Evolutionary conservation across 805 yeast species (phyloP).

Genomic region (Myxozyma sirexii): DNA sequence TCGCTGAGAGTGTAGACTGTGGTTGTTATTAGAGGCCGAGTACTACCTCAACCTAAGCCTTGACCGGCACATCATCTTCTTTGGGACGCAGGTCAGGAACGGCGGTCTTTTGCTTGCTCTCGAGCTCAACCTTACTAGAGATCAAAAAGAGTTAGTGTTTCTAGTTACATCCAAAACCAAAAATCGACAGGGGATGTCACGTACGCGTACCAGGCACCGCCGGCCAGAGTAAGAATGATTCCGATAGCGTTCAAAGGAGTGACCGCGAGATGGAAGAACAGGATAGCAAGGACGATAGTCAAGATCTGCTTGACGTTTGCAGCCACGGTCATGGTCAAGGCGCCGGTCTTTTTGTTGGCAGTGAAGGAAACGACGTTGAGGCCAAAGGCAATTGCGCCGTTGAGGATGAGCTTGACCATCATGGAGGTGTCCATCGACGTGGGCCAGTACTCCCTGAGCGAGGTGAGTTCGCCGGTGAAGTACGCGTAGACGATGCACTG

Average conservation of each 20-base stretch:
- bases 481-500: conserved; percentile 38
- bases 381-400: conserved; percentile 39
- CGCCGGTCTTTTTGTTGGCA: conserved; percentile 41
- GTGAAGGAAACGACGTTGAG: conserved; percentile 39
- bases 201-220: conserved; percentile 40
- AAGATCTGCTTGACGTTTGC: conserved; percentile 40
- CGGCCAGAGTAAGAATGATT: conserved; percentile 36
- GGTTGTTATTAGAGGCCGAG: not conserved
- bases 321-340: conserved; percentile 40
- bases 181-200: not conserved
- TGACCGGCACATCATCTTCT: conserved; percentile 20
- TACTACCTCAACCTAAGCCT: conserved; percentile 16
- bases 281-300: conserved; percentile 38
- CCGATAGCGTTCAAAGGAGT: conserved; percentile 38
- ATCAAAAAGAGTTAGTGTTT: not conserved
- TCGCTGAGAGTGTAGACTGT: not conserved
- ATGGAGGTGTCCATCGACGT: conserved; percentile 27
- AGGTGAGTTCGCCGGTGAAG: conserved; percentile 37
- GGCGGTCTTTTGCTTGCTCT: conserved; percentile 22
- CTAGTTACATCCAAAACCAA: not conserved
- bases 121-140: conserved; percentile 32
- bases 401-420: conserved; percentile 35
- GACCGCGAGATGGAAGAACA: conserved; percentile 39
- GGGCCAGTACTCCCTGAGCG: conserved; percentile 28
- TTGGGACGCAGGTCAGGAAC: conserved; percentile 20